Base-by-base conservation (phyloP, 371 early-diverging fungal genomes). In the Mortierella sp. region DNA sequence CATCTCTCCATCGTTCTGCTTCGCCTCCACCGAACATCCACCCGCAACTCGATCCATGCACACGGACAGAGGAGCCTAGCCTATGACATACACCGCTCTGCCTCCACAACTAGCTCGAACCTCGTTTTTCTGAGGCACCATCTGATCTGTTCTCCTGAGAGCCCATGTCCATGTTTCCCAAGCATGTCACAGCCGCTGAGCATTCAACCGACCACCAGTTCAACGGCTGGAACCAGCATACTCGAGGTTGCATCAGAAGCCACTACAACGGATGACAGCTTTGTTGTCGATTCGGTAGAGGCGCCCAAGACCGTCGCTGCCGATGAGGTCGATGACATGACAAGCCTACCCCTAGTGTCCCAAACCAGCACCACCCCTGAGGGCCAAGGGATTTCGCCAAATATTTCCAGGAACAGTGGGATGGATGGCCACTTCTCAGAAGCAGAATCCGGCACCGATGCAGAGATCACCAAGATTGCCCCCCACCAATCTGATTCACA, bases 141-240 rank as follows among this genome's bases (percentile, higher is more conserved):
- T n/a, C n/a, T n/a, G n/a, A n/a, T n/a, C n/a, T n/a, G n/a, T n/a
- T n/a, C n/a, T n/a, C n/a, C n/a, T n/a, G n/a, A n/a, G n/a, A n/a
- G n/a, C n/a, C n/a, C n/a, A n/a, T n/a, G n/a, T n/a, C n/a, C n/a
- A n/a, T n/a, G n/a, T n/a, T n/a, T n/a, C n/a, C n/a, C n/a, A n/a
- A n/a, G n/a, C n/a, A n/a, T n/a, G n/a, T n/a, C n/a, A n/a, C n/a
- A n/a, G n/a, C n/a, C n/a, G n/a, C n/a, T 86, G 73, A 85, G 86
- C 8, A 86, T 88, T 4, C 89, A 89, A 46, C 73, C 81, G 16
- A 81, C 89, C 3, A 89, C 90, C 0, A 73, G 86, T 59, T 64
- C 83, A n/a, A 74, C 71, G 63, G 76, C 66, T n/a, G 71, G 68
- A 45, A 57, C 68, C 3, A 47, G 69, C 3, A 69, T 76, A 6